Percentiles rank a stretch among this genome's conserved stretches.
phyloP scores from a whole-genome alignment of 495 filamentous ascomycete genomes.

The Astrothelium macrocarpum region DNA sequence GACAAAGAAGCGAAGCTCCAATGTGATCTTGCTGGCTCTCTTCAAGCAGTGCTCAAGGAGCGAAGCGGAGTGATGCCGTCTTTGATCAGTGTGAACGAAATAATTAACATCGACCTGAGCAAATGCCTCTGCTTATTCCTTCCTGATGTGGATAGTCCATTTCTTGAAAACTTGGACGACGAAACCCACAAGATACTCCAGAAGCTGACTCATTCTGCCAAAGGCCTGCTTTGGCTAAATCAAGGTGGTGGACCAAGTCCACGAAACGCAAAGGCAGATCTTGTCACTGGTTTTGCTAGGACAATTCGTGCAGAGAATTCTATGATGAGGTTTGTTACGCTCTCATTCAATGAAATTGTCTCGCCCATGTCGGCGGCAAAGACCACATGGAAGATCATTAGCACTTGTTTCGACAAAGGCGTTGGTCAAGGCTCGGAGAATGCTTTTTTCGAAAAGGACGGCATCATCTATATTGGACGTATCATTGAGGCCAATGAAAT shows the following conservation, averaged over 20 bases:
- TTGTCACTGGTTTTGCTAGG: conserved; percentile 6
- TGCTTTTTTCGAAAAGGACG: background rate
- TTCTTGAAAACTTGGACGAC: background rate
- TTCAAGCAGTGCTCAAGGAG: conserved; percentile 1
- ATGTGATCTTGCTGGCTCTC: background rate
- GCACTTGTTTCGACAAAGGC: background rate
- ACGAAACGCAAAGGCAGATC: conserved; percentile 3
- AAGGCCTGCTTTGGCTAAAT: conserved; percentile 7
- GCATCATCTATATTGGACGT: conserved; percentile 1
- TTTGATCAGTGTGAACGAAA: background rate
- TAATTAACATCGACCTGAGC: conserved; percentile 2
- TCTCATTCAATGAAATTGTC: background rate
- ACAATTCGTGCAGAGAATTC: conserved; percentile 1
- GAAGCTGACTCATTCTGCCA: background rate
- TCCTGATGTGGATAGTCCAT: background rate
- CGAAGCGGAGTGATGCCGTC: background rate
- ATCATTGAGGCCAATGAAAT: background rate
- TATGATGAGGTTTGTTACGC: conserved; percentile 2
- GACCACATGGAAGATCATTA: conserved; percentile 1
- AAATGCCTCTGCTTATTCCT: conserved; percentile 8
- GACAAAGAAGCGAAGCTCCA: background rate
- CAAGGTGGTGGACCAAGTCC: conserved; percentile 3
- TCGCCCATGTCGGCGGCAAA: background rate
- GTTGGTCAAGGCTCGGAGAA: background rate
- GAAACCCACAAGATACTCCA: background rate